Evolutionary conservation across 768 basidiomycete species (phyloP).

Genomic region (Collybia nuda): DNA sequence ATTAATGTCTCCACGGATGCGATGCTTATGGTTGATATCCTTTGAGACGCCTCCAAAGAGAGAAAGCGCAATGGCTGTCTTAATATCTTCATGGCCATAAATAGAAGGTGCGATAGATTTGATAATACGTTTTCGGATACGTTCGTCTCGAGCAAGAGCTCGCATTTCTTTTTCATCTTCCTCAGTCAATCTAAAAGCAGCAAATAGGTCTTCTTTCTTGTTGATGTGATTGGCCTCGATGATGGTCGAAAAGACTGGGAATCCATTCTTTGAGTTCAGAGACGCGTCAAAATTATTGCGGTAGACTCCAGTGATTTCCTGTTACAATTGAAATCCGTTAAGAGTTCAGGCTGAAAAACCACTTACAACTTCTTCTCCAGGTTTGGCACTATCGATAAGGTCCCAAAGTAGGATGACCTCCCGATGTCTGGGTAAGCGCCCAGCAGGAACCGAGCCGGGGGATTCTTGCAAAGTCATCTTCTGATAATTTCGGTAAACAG

Average conservation of each 20-base stretch:
- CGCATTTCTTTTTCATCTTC: conserved; percentile 96
- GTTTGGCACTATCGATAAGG: conserved; percentile 96
- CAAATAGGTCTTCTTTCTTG: conserved; percentile 98
- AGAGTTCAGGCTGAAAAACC: neutral
- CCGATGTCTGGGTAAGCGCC: conserved; percentile 93
- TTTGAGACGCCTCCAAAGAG: conserved; percentile 94
- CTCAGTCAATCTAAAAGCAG: conserved; percentile 96
- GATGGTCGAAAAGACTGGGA: conserved; percentile 98
- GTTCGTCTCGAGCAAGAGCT: conserved; percentile 82
- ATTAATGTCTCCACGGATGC: conserved; percentile 98
- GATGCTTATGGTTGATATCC: conserved; percentile 95
- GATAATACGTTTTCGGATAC: conserved; percentile 95
- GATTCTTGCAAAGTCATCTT: conserved; percentile 99
- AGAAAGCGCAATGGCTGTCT: conserved; percentile 93
- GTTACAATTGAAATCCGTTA: conserved; percentile 11
- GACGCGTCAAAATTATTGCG: conserved; percentile 99
- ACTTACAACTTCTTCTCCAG: conserved; percentile 94
- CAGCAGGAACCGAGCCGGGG: conserved; percentile 96
- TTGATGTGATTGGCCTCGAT: conserved; percentile 98
- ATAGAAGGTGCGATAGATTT: conserved; percentile 99
- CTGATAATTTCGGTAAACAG: conserved; percentile 97
- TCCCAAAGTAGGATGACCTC: conserved; percentile 98
- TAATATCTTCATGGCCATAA: conserved; percentile 99
- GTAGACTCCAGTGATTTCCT: conserved; percentile 99
- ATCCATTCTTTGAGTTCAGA: conserved; percentile 97